These are phyloP conservation scores for Hypoxylon trugodes DNA, from an alignment of 495 filamentous ascomycete genomes.

Conservation along the genomic window DNA sequence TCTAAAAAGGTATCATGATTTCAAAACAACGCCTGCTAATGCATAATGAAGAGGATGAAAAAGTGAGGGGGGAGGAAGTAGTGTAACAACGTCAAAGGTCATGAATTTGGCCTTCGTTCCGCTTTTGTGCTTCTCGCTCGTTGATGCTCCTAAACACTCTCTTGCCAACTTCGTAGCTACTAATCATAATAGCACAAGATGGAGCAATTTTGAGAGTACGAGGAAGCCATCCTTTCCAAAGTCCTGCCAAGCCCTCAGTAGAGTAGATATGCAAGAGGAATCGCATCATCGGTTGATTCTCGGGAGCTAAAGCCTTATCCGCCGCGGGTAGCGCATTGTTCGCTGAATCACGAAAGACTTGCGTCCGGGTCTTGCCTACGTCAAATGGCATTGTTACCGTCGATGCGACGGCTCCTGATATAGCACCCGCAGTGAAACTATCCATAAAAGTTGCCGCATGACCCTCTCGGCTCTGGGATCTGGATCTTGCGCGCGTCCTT, in stretches of 20 bases:
- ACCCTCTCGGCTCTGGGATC: slow-evolving; percentile 62
- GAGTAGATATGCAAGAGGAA: slow-evolving; percentile 89
- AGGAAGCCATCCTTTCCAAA: slow-evolving; percentile 91
- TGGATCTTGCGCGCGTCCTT: slow-evolving; percentile 50
- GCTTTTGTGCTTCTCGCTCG: slow-evolving; percentile 58
- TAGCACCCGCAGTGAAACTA: slow-evolving; percentile 85
- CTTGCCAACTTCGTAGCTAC: slow-evolving; percentile 95
- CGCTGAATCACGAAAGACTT: slow-evolving; percentile 70
- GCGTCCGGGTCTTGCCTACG: slow-evolving; percentile 94
- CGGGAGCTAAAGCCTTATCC: slow-evolving; percentile 61
- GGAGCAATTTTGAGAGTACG: slow-evolving; percentile 94
- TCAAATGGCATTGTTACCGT: slow-evolving; percentile 96
- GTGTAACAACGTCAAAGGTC: slow-evolving; percentile 26
- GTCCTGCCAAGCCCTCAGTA: slow-evolving; percentile 78
- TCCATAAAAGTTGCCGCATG: slow-evolving; percentile 80
- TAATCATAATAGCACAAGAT: slow-evolving; percentile 99
- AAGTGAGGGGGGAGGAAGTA: slow-evolving; percentile 19
- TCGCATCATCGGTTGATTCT: slow-evolving; percentile 75
- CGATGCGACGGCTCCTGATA: slow-evolving; percentile 83
- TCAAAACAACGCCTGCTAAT: slow-evolving; percentile 35
- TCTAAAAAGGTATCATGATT: slow-evolving; percentile 36
- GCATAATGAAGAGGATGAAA: slow-evolving; percentile 29
- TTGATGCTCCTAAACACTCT: slow-evolving; percentile 83
- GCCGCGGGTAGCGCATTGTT: slow-evolving; percentile 37
- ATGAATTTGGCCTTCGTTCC: slow-evolving; percentile 5